These are phyloP conservation scores for Lentinula edodes DNA, from an alignment of 768 basidiomycete genomes.

Conservation along the genomic window DNA sequence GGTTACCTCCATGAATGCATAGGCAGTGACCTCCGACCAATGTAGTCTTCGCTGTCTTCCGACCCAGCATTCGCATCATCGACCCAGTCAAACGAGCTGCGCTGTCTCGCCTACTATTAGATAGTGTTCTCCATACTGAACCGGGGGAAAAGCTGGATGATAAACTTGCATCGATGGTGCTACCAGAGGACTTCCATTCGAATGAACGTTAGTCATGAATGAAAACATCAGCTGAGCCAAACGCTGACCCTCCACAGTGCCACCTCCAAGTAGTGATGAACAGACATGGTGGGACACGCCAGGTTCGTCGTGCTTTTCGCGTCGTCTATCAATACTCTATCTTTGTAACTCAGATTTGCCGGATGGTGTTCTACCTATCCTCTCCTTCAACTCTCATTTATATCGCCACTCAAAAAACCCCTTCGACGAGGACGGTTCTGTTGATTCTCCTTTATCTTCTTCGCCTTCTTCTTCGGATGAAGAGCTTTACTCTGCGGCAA, in stretches of 20 bases:
- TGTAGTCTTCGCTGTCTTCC: constrained; percentile 80
- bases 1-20: not conserved
- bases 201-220: constrained; percentile 35
- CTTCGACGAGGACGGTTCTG: constrained; percentile 49
- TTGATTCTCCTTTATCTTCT: constrained; percentile 62
- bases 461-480: constrained; percentile 84
- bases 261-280: constrained; percentile 80
- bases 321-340: not conserved
- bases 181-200: constrained; percentile 37
- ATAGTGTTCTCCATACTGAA: constrained; percentile 53
- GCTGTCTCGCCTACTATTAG: constrained; percentile 63
- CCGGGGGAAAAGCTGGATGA: constrained; percentile 69
- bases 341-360: constrained; percentile 42
- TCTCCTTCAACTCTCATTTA: constrained; percentile 24
- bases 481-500: constrained; percentile 72
- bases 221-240: not conserved
- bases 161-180: constrained; percentile 55
- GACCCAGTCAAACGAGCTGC: constrained; percentile 71
- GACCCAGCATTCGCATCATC: constrained; percentile 70
- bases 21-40: not conserved
- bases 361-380: constrained; percentile 45
- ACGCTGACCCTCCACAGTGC: constrained; percentile 42
- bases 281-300: constrained; percentile 74
- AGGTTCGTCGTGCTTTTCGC: constrained; percentile 34
- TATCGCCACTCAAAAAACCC: constrained; percentile 43